Percentiles rank a stretch among this genome's conserved stretches.
Conservation (phyloP, 176 grass and related monocot genomes). For the Rhynchospora tenuis region DNA sequence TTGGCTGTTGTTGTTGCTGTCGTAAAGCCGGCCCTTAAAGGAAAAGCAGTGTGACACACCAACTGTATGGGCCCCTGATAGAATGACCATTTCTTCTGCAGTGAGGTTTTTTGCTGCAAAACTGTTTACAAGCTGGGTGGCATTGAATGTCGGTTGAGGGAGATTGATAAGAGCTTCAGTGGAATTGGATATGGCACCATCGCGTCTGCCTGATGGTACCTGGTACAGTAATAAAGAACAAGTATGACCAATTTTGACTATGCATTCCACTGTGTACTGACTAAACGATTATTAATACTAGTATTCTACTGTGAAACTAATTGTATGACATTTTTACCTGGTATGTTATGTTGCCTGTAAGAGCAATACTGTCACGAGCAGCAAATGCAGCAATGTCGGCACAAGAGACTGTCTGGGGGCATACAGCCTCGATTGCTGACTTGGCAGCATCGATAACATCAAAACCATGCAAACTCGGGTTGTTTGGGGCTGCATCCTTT, state of each 20-base stretch:
- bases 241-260: background rate
- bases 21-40: constrained; percentile 34
- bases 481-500: constrained; percentile 38
- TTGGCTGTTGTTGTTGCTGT: constrained; percentile 34
- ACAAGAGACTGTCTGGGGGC: constrained; percentile 51
- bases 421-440: constrained; percentile 32
- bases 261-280: background rate
- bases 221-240: constrained; percentile 9
- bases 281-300: background rate
- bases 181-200: constrained; percentile 23
- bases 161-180: background rate
- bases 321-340: constrained; percentile 12
- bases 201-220: constrained; percentile 42
- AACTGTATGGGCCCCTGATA: constrained; percentile 56
- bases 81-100: constrained; percentile 39
- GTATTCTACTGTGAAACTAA: background rate
- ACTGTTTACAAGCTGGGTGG: background rate
- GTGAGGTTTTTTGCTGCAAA: constrained; percentile 50
- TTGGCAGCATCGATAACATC: constrained; percentile 41
- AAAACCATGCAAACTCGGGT: constrained; percentile 48
- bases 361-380: constrained; percentile 37
- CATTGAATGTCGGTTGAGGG: constrained; percentile 24
- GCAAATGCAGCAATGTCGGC: constrained; percentile 68
- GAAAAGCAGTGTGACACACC: constrained; percentile 41
- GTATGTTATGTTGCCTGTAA: constrained; percentile 54